Percentiles rank a stretch among this genome's conserved stretches.
Evolutionary conservation across 2,329 filamentous ascomycete genomes (phyloP).

Genomic region (Clonostachys rhizophaga): DNA sequence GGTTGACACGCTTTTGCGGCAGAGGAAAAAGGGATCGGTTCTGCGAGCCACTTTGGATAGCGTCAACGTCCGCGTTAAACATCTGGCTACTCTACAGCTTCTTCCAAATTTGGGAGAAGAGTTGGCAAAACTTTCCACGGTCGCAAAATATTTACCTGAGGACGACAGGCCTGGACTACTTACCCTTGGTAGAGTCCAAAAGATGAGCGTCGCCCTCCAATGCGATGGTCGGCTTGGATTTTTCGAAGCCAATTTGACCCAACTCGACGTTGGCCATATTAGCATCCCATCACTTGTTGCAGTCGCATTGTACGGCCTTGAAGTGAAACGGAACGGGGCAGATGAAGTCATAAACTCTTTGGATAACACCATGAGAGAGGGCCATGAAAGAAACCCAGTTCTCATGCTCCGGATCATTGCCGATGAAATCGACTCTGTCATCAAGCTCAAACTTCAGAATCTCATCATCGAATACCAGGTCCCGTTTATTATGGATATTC

Average conservation of each 20-base stretch:
- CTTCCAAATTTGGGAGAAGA: conserved; percentile 74
- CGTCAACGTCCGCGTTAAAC: conserved; percentile 57
- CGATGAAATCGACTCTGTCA: conserved; percentile 86
- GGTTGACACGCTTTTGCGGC: conserved; percentile 82
- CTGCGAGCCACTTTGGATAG: conserved; percentile 65
- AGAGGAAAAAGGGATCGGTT: conserved; percentile 81
- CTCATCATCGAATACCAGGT: conserved; percentile 86
- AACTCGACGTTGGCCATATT: conserved; percentile 74
- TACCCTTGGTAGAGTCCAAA: conserved; percentile 64
- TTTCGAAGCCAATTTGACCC: conserved; percentile 50
- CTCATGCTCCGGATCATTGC: conserved; percentile 88
- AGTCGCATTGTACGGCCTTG: conserved; percentile 62
- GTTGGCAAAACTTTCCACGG: conserved; percentile 74
- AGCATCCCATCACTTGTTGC: conserved; percentile 79
- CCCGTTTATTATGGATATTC: conserved; percentile 72
- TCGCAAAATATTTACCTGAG: conserved; percentile 92
- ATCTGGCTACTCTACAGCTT: conserved; percentile 60
- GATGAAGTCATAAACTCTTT: conserved; percentile 67
- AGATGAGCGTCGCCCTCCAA: conserved; percentile 56
- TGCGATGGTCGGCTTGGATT: conserved; percentile 66
- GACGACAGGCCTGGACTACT: conserved; percentile 90
- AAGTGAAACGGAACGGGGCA: conserved; percentile 56
- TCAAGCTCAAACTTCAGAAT: conserved; percentile 85
- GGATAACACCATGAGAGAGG: conserved; percentile 15
- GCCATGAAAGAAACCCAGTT: conserved; percentile 35